These are phyloP conservation scores for Stellera chamaejasme DNA, from an alignment of 345 rosid genomes.

Conservation along the genomic window DNA sequence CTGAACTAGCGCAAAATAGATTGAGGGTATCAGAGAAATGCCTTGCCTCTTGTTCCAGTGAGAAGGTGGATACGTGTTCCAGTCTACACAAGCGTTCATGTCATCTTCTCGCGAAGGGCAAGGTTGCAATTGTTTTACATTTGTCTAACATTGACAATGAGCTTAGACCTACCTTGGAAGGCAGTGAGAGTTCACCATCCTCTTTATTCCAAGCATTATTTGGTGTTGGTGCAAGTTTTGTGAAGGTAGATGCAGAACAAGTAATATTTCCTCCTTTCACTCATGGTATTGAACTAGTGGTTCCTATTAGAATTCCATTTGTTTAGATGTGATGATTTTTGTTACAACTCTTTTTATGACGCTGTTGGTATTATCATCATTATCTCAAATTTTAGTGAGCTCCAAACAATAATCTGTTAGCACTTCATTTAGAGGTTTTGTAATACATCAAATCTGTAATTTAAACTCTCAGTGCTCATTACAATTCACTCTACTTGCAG, in stretches of 20 bases:
- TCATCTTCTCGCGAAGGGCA: constrained; percentile 48
- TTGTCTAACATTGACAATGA: constrained; percentile 24
- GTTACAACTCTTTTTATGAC: not conserved
- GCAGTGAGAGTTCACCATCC: constrained; percentile 16
- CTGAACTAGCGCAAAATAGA: constrained; percentile 27
- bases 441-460: not conserved
- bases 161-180: constrained; percentile 15
- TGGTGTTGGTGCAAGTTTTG: constrained; percentile 35
- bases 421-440: not conserved
- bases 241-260: constrained; percentile 34
- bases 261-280: too few relatives aligned
- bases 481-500: constrained; percentile 25
- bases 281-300: too few relatives aligned
- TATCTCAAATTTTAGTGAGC: too few relatives aligned
- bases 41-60: constrained; percentile 30
- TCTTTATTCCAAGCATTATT: constrained; percentile 31
- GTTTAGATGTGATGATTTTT: constrained; percentile 1
- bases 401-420: too few relatives aligned
- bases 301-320: constrained; percentile 2
- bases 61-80: constrained; percentile 27
- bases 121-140: constrained; percentile 52
- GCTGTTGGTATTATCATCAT: too few relatives aligned
- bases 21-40: constrained; percentile 33
- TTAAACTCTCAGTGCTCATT: not conserved
- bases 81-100: constrained; percentile 41